phyloP scores from a whole-genome alignment of 1,139 yeast genomes.

The Yamadazyma aaseri region DNA sequence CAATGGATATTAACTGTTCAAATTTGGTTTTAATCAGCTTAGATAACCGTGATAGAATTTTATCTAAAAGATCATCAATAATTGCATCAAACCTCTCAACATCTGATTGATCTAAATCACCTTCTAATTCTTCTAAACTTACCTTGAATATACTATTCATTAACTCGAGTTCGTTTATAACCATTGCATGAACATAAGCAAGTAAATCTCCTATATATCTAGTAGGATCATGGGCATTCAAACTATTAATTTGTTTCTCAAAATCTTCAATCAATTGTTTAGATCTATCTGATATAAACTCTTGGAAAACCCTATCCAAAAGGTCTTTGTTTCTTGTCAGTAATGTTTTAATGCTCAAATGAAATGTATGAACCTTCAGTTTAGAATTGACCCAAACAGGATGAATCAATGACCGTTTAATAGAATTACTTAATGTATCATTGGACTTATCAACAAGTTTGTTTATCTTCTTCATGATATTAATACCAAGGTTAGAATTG shows the following conservation, averaged over 20 bases:
- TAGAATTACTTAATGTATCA: constrained; percentile 42
- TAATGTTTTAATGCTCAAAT: constrained; percentile 33
- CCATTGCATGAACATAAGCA: constrained; percentile 87
- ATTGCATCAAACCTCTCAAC: constrained; percentile 24
- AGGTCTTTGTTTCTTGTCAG: constrained; percentile 43
- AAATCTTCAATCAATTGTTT: constrained; percentile 59
- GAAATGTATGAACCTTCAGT: constrained; percentile 29
- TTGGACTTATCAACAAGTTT: constrained; percentile 51
- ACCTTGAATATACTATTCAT: constrained; percentile 45
- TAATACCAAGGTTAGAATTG: constrained; percentile 68
- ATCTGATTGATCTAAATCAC: constrained; percentile 18
- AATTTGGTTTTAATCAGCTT: constrained; percentile 47
- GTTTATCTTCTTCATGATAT: constrained; percentile 63
- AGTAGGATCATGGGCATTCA: constrained; percentile 77
- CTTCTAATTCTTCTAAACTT: constrained; percentile 13
- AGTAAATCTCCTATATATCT: constrained; percentile 83
- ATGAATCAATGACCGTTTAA: constrained; percentile 37
- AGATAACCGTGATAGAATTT: constrained; percentile 33
- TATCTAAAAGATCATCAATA: constrained; percentile 33
- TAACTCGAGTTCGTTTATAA: constrained; percentile 84
- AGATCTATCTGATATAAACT: constrained; percentile 55
- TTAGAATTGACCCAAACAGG: constrained; percentile 32
- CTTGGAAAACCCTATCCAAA: constrained; percentile 45
- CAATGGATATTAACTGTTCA: constrained; percentile 69
- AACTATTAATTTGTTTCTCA: constrained; percentile 36